These are phyloP conservation scores for Globisporangium splendens DNA, from an alignment of 352 stramenopile species.

Conservation along the genomic window DNA sequence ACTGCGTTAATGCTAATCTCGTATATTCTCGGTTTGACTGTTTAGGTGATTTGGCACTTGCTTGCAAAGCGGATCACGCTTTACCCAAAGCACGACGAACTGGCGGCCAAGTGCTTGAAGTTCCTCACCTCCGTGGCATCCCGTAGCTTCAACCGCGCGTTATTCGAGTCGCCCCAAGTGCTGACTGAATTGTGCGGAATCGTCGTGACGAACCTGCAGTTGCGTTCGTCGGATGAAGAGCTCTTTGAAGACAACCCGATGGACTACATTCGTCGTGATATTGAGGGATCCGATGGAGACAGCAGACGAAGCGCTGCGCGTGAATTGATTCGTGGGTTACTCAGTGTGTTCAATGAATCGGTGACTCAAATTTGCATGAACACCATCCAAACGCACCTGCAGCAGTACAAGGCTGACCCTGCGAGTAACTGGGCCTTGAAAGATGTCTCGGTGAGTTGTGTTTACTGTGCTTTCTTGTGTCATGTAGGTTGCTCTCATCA, in stretches of 20 bases:
- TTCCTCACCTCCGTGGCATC: slow-evolving; percentile 96
- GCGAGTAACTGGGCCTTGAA: slow-evolving; percentile 93
- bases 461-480: not conserved
- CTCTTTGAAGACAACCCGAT: slow-evolving; percentile 98
- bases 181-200: slow-evolving; percentile 94
- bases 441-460: slow-evolving; percentile 89
- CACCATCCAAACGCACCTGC: slow-evolving; percentile 90
- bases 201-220: slow-evolving; percentile 96
- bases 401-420: slow-evolving; percentile 86
- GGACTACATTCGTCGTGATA: slow-evolving; percentile 98
- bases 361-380: slow-evolving; percentile 93
- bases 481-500: not conserved
- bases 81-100: slow-evolving; percentile 92
- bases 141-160: slow-evolving; percentile 90
- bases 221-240: slow-evolving; percentile 96
- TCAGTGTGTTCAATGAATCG: slow-evolving; percentile 91
- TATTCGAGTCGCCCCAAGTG: slow-evolving; percentile 85
- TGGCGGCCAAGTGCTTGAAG: slow-evolving; percentile 96
- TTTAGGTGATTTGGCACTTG: slow-evolving; percentile 67
- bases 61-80: slow-evolving; percentile 70
- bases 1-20: not conserved
- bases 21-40: not conserved
- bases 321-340: slow-evolving; percentile 94
- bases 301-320: slow-evolving; percentile 93
- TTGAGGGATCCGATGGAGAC: slow-evolving; percentile 97